Evolutionary conservation across 1,139 yeast species (phyloP).

Genomic region (Taphrina confusa): DNA sequence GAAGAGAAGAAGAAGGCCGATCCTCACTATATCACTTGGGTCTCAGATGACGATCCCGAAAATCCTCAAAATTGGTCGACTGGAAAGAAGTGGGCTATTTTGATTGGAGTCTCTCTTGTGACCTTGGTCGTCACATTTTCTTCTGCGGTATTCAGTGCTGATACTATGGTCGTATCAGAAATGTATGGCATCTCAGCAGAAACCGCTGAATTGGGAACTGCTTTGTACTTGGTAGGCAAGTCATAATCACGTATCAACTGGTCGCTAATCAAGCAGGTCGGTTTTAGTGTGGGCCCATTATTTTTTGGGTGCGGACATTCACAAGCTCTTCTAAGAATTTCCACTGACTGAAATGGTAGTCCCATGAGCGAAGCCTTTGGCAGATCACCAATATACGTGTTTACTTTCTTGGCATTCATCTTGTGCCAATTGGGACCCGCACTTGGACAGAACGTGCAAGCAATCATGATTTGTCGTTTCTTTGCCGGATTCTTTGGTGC

Average conservation of each 20-base stretch:
- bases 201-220: slow-evolving; percentile 65
- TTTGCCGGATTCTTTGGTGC: slow-evolving; percentile 78
- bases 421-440: slow-evolving; percentile 56
- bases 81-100: slow-evolving; percentile 27
- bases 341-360: slow-evolving; percentile 52
- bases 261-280: not conserved
- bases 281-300: not conserved
- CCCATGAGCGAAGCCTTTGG: slow-evolving; percentile 50
- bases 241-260: slow-evolving; percentile 40
- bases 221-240: slow-evolving; percentile 62
- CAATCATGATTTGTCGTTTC: slow-evolving; percentile 64
- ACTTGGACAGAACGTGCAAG: slow-evolving; percentile 52
- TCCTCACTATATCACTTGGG: slow-evolving; percentile 48
- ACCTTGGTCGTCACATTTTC: slow-evolving; percentile 63
- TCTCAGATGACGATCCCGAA: slow-evolving; percentile 58
- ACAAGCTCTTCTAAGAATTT: slow-evolving; percentile 45
- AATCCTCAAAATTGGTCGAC: slow-evolving; percentile 61
- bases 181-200: slow-evolving; percentile 49
- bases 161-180: slow-evolving; percentile 68
- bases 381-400: slow-evolving; percentile 51
- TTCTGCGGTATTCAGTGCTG: slow-evolving; percentile 50
- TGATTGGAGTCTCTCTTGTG: slow-evolving; percentile 44
- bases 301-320: not conserved
- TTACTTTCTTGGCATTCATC: slow-evolving; percentile 59
- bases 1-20: slow-evolving; percentile 1